phyloP scores from a whole-genome alignment of 805 yeast genomes.

The Phaffomyces opuntiae region DNA sequence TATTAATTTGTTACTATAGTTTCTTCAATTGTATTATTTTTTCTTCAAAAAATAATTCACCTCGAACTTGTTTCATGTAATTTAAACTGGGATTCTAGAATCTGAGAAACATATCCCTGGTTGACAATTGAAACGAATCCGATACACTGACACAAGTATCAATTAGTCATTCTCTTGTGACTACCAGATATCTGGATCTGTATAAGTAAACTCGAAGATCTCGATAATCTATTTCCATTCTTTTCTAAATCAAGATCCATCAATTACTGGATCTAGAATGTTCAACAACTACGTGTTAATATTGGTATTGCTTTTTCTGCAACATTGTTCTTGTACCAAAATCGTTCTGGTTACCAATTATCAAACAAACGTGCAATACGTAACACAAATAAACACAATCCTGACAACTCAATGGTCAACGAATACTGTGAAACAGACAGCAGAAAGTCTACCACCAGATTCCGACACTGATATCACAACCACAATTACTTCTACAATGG shows the following conservation, averaged over 20 bases:
- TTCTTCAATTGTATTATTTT: too few relatives aligned
- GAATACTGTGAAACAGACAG: neutral
- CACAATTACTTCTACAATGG: constrained; percentile 11
- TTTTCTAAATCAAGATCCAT: too few relatives aligned
- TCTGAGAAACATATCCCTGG: too few relatives aligned
- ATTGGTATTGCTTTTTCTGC: neutral
- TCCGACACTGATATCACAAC: constrained; percentile 9
- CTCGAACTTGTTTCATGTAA: too few relatives aligned
- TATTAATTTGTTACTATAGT: too few relatives aligned
- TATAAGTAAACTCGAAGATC: neutral
- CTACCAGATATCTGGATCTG: too few relatives aligned
- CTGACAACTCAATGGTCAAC: constrained; percentile 9
- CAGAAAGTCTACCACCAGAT: constrained; percentile 7
- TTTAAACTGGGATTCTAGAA: too few relatives aligned
- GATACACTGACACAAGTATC: too few relatives aligned
- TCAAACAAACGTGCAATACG: neutral
- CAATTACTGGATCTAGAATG: neutral
- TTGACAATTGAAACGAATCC: too few relatives aligned
- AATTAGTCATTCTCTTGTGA: too few relatives aligned
- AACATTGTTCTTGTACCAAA: neutral
- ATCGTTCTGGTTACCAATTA: constrained; percentile 3
- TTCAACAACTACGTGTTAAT: neutral
- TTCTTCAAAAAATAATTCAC: too few relatives aligned
- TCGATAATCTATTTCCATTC: neutral
- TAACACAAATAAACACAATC: constrained; percentile 1